phyloP scores from a whole-genome alignment of 257 asterid species.

The Eucommia ulmoides region DNA sequence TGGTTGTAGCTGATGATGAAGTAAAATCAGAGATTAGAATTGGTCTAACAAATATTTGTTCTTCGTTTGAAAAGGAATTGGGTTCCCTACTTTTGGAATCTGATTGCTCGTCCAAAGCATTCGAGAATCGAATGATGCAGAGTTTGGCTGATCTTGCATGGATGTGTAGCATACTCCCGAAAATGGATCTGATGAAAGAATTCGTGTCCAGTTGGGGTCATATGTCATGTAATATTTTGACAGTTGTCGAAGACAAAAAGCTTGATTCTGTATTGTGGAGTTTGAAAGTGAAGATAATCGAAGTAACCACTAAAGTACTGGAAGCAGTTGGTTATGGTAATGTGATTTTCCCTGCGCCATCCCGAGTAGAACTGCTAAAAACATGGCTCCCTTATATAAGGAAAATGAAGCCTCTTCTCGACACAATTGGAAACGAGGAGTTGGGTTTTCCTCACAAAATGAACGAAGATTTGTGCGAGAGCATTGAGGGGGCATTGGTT shows the following conservation, averaged over 20 bases:
- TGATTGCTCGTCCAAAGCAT: conserved; percentile 5
- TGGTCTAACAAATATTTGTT: conserved; percentile 38
- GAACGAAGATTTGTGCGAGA: conserved; percentile 62
- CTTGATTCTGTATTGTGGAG: conserved; percentile 37
- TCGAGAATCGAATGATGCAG: conserved; percentile 24
- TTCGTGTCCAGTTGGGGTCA: conserved; percentile 51
- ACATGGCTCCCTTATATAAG: conserved; percentile 63
- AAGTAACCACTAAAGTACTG: conserved; percentile 55
- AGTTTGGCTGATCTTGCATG: conserved; percentile 52
- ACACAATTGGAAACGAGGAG: conserved; percentile 23
- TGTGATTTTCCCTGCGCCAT: conserved; percentile 52
- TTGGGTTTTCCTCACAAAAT: conserved; percentile 35
- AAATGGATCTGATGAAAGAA: conserved; percentile 59
- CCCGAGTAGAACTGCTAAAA: conserved; percentile 39
- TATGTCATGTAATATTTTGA: conserved; percentile 26
- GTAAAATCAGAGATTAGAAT: conserved; percentile 36
- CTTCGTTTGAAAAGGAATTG: conserved; percentile 32
- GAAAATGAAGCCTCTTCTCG: conserved; percentile 47
- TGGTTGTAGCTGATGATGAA: conserved; percentile 41
- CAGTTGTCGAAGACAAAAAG: conserved; percentile 26
- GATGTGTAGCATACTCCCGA: conserved; percentile 47
- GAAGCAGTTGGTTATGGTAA: conserved; percentile 74
- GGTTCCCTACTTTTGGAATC: conserved; percentile 24
- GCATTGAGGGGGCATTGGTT: conserved; percentile 67
- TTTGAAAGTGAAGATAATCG: conserved; percentile 41